These are phyloP conservation scores for Neocallimastix lanati DNA, from an alignment of 192 early-diverging fungal genomes.

Conservation along the genomic window DNA sequence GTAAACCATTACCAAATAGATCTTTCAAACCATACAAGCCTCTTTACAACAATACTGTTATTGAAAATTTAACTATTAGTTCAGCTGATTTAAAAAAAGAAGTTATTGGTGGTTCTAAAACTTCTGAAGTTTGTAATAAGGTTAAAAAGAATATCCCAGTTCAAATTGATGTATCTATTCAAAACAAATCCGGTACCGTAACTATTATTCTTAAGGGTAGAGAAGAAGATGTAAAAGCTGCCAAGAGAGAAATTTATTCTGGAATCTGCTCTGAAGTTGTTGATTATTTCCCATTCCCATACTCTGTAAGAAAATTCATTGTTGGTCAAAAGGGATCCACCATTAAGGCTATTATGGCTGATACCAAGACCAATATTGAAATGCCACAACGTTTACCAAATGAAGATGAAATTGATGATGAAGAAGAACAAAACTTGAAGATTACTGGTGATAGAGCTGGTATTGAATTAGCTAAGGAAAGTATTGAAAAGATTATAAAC, in stretches of 20 bases:
- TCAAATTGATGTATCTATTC: background rate
- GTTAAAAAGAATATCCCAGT: background rate
- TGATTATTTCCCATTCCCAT: conserved; percentile 26
- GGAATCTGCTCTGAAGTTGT: background rate
- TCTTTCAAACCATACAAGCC: background rate
- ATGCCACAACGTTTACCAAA: conserved; percentile 31
- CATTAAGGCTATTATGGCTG: conserved; percentile 49
- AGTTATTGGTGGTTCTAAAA: background rate
- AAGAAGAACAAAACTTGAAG: conserved; percentile 43
- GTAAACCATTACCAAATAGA: background rate
- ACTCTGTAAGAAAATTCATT: conserved; percentile 59
- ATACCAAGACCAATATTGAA: conserved; percentile 55
- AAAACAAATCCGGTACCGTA: background rate
- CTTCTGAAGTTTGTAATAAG: background rate
- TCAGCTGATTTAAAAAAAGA: background rate
- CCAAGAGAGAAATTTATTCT: background rate
- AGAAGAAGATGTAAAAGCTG: background rate
- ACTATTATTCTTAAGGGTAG: background rate
- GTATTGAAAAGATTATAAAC: conserved; percentile 61
- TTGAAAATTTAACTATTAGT: background rate
- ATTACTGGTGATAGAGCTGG: conserved; percentile 73
- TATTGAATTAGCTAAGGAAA: conserved; percentile 63
- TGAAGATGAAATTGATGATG: conserved; percentile 18
- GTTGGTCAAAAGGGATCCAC: conserved; percentile 67
- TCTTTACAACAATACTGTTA: background rate